phyloP scores from a whole-genome alignment of 345 rosid species.

The Dipteronia dyeriana region DNA sequence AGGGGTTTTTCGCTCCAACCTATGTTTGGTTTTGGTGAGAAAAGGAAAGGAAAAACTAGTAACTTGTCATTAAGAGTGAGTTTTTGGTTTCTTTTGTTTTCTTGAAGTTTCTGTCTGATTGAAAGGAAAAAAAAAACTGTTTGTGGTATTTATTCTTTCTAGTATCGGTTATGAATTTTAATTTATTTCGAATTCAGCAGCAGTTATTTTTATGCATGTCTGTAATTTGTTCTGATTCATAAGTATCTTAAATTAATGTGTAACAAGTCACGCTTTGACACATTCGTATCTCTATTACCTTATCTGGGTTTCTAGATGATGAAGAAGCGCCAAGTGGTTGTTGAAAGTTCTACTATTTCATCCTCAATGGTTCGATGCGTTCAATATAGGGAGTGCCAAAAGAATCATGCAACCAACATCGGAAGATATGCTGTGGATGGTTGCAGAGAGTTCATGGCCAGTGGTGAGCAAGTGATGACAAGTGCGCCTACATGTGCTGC shows the following conservation, averaged over 20 bases:
- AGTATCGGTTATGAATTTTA: too few relatives aligned
- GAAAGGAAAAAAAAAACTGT: too few relatives aligned
- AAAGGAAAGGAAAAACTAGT: background rate
- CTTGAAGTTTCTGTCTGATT: too few relatives aligned
- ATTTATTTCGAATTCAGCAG: too few relatives aligned
- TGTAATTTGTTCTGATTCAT: too few relatives aligned
- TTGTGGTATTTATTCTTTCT: too few relatives aligned
- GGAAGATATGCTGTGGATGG: slow-evolving; percentile 85
- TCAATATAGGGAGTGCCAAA: slow-evolving; percentile 69
- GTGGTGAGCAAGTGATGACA: slow-evolving; percentile 45
- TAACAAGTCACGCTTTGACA: too few relatives aligned
- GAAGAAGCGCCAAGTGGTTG: slow-evolving; percentile 59
- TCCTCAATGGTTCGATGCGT: slow-evolving; percentile 35
- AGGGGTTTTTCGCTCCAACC: background rate
- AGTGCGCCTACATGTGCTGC: slow-evolving; percentile 64
- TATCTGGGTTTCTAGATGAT: slow-evolving; percentile 32
- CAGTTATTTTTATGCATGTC: too few relatives aligned
- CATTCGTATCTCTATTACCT: too few relatives aligned
- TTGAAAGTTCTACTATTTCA: slow-evolving; percentile 38
- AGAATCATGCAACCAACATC: slow-evolving; percentile 74
- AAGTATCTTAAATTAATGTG: too few relatives aligned
- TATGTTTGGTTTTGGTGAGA: background rate
- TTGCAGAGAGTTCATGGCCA: slow-evolving; percentile 78
- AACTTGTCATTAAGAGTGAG: too few relatives aligned
- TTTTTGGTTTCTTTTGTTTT: too few relatives aligned